Base-by-base conservation (phyloP, 1,284 basidiomycete genomes). In the Somion occarium region DNA sequence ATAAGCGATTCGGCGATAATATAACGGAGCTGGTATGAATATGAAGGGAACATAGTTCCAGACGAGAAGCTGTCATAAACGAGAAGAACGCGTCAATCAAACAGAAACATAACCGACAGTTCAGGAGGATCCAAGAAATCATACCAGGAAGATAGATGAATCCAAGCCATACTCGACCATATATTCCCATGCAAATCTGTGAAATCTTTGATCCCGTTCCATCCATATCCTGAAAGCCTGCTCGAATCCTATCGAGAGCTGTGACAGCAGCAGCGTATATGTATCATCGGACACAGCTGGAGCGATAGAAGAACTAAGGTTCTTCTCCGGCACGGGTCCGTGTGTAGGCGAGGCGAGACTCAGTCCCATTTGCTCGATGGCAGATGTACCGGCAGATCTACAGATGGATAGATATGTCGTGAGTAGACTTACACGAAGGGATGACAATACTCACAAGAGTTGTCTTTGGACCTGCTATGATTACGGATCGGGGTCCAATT, bases 401-500 rank as follows among this genome's bases (percentile, higher is more conserved):
- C 15, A 34, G n/a, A n/a, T n/a, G n/a, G n/a, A n/a, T n/a, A n/a
- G n/a, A n/a, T n/a, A n/a, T n/a, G n/a, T n/a, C n/a, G n/a, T n/a
- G n/a, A n/a, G n/a, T n/a, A n/a, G n/a, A n/a, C n/a, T n/a, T n/a
- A n/a, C n/a, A n/a, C n/a, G n/a, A n/a, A n/a, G n/a, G n/a, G n/a
- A n/a, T n/a, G n/a, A n/a, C n/a, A n/a, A 7, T 15, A 34, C 30
- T 34, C 15, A 34, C 30, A 15, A 34, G 7, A 34, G 7, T 34
- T 34, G 15, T 34, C 15, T 34, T 15, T 15, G 7, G n/a, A 15
- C 30, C 30, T 34, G 30, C 30, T 7, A 34, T 34, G 39, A 41
- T 41, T 41, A 41, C 5, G 39, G 39, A 22, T 41, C 39, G 15
- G 74, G 73, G 37, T 91, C 87, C 53, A 91, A 70, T 67, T 89